Evolutionary conservation across 148 eudicot genomes (phyloP).

Genomic region (Pharnaceum exiguum): DNA sequence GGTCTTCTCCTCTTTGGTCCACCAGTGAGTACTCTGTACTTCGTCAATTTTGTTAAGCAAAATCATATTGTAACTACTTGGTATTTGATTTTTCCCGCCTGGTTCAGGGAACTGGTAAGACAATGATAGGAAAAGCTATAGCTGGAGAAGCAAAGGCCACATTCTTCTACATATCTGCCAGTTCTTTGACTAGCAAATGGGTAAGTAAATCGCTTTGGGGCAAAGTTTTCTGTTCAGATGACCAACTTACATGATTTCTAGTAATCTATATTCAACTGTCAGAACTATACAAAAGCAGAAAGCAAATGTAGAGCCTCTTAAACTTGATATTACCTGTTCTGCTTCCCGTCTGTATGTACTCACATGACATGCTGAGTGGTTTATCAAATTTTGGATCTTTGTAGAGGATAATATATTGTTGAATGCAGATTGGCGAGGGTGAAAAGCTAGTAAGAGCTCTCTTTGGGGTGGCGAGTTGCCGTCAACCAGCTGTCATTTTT

Average conservation of each 20-base stretch:
- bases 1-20: constrained; percentile 99
- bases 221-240: background rate
- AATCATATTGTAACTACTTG: background rate
- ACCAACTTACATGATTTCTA: background rate
- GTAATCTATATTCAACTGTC: background rate
- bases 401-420: constrained; percentile 3
- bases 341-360: background rate
- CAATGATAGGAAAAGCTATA: constrained; percentile 97
- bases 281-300: background rate
- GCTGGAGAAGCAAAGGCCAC: constrained; percentile 99
- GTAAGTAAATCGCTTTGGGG: constrained; percentile 33
- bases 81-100: background rate
- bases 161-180: constrained; percentile 91
- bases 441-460: constrained; percentile 99
- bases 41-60: background rate
- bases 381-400: background rate
- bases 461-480: constrained; percentile 98
- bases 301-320: background rate
- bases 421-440: constrained; percentile 89
- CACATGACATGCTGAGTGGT: background rate
- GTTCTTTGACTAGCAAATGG: constrained; percentile 98
- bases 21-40: constrained; percentile 61
- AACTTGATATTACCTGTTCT: too few relatives aligned
- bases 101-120: constrained; percentile 87
- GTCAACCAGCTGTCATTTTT: constrained; percentile 98